A percentile compares a stretch with the other conserved stretches of the same genome.
Evolutionary conservation across 257 asterid genomes (phyloP).

Genomic region (Catharanthus roseus): DNA sequence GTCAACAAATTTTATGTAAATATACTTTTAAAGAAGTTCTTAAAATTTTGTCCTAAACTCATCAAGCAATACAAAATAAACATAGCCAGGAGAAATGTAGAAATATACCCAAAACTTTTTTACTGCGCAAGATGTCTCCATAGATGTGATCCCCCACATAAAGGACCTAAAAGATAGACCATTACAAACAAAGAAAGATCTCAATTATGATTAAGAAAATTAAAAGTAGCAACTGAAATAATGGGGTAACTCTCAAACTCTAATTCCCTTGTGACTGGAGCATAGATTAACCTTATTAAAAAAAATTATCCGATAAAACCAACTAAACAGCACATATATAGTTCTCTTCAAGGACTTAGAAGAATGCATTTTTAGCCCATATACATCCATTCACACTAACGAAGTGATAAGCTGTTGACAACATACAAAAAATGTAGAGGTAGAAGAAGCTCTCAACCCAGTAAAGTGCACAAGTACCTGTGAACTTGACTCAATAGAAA

Average conservation of each 20-base stretch:
- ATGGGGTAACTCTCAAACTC: background rate
- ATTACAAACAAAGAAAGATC: conserved; percentile 12
- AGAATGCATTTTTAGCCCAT: background rate
- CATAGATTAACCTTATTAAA: background rate
- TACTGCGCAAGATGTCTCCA: conserved; percentile 96
- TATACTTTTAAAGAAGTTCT: background rate
- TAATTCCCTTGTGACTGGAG: background rate
- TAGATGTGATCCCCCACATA: conserved; percentile 98
- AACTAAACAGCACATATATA: conserved; percentile 1
- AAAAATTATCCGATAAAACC: background rate
- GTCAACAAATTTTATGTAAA: background rate
- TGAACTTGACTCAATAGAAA: conserved; percentile 88
- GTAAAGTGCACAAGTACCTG: conserved; percentile 47
- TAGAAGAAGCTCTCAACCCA: background rate
- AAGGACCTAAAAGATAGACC: conserved; percentile 60
- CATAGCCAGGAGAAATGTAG: background rate
- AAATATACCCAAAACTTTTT: conserved; percentile 78
- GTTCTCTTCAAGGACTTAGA: background rate
- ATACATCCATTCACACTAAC: background rate
- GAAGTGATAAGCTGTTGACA: background rate
- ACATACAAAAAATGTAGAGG: background rate
- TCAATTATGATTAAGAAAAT: background rate
- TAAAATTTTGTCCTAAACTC: background rate
- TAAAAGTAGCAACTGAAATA: background rate
- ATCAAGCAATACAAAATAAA: background rate